These are phyloP conservation scores for Populus hybrid DNA, from an alignment of 441 rosid species.

Conservation along the genomic window DNA sequence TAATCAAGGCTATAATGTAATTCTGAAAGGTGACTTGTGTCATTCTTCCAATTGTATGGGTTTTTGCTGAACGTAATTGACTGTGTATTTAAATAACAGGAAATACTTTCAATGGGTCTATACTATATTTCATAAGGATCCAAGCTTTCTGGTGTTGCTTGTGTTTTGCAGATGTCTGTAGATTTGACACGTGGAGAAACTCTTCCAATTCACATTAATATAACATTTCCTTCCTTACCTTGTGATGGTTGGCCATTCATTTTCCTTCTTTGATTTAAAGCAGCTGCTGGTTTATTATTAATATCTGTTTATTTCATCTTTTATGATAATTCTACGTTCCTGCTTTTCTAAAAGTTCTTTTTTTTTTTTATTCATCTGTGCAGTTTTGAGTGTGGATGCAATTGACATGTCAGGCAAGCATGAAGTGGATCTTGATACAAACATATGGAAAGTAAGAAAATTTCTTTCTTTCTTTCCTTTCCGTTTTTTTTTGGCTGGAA, in stretches of 20 bases:
- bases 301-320: background rate
- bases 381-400: slow-evolving; percentile 95
- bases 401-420: slow-evolving; percentile 99
- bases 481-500: background rate
- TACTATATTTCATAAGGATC: background rate
- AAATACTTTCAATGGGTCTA: background rate
- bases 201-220: slow-evolving; percentile 93
- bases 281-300: background rate
- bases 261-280: slow-evolving; percentile 7
- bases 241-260: slow-evolving; percentile 75
- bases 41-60: background rate
- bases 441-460: slow-evolving; percentile 84
- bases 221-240: slow-evolving; percentile 95
- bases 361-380: slow-evolving; percentile 18
- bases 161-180: slow-evolving; percentile 79
- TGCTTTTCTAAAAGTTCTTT: background rate
- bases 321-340: background rate
- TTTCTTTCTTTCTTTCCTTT: slow-evolving; percentile 3
- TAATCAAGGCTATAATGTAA: background rate
- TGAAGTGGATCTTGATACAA: slow-evolving; percentile 99
- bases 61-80: background rate
- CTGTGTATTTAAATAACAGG: background rate
- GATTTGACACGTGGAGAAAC: slow-evolving; percentile 99
- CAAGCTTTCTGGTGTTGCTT: slow-evolving; percentile 14
- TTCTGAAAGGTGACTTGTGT: background rate